Conservation (phyloP, 352 stramenopile species). For the Sclerospora graminicola region DNA sequence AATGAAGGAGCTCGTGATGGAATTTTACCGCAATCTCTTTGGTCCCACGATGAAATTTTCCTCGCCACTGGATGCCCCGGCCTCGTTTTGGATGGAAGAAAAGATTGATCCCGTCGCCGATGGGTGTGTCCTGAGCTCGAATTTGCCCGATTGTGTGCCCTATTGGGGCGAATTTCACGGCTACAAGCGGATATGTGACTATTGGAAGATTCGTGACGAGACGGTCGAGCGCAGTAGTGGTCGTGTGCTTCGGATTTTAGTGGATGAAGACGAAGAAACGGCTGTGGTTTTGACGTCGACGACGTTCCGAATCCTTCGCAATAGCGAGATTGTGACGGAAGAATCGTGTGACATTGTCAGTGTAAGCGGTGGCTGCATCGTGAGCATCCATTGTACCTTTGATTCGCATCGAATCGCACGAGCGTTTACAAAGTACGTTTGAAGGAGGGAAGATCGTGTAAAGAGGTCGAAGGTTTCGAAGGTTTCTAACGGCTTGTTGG, state of each 20-base stretch:
- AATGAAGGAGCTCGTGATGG: slow-evolving; percentile 64
- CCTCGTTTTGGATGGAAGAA: slow-evolving; percentile 79
- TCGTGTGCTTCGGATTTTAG: slow-evolving; percentile 69
- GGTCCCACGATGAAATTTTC: slow-evolving; percentile 69
- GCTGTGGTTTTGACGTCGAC: slow-evolving; percentile 85
- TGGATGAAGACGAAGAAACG: slow-evolving; percentile 79
- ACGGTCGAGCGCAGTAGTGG: slow-evolving; percentile 75
- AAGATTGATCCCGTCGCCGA: slow-evolving; percentile 70
- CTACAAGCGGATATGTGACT: slow-evolving; percentile 80
- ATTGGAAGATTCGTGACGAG: slow-evolving; percentile 84
- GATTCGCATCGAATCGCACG: slow-evolving; percentile 78
- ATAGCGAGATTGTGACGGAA: slow-evolving; percentile 78
- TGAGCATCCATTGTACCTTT: slow-evolving; percentile 83
- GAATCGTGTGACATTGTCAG: slow-evolving; percentile 82
- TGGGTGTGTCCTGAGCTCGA: slow-evolving; percentile 70
- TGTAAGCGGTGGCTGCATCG: slow-evolving; percentile 56
- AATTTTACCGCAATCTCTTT: slow-evolving; percentile 76
- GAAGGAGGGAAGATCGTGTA: slow-evolving; percentile 1
- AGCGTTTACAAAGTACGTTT: slow-evolving; percentile 73
- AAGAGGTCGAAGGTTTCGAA: background rate
- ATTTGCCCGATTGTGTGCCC: slow-evolving; percentile 74
- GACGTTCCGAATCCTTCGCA: slow-evolving; percentile 79
- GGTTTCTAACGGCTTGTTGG: slow-evolving; percentile 3
- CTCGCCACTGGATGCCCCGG: slow-evolving; percentile 62
- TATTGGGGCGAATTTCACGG: slow-evolving; percentile 86